These are phyloP conservation scores for Hanseniaspora singularis DNA, from an alignment of 805 yeast species.

Conservation along the genomic window DNA sequence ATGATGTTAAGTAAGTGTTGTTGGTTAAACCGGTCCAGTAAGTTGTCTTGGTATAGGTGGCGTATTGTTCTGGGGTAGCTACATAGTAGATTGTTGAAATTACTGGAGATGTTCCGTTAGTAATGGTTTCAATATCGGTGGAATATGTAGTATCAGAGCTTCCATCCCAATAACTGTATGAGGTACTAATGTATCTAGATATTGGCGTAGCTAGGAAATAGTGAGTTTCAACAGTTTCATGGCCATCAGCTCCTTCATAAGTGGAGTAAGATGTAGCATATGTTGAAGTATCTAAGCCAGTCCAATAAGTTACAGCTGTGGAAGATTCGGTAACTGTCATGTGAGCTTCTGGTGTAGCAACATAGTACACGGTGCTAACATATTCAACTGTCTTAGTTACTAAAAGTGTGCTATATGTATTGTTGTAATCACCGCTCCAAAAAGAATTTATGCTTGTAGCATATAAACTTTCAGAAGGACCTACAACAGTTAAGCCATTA, in stretches of 20 bases:
- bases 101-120: neutral
- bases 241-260: conserved; percentile 17
- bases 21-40: neutral
- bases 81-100: conserved; percentile 17
- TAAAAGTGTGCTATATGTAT: no score
- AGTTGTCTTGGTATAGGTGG: neutral
- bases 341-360: no score
- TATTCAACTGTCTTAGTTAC: no score
- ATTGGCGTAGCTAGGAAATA: conserved; percentile 19
- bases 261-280: conserved; percentile 16
- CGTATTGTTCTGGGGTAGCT: conserved; percentile 16
- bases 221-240: conserved; percentile 16
- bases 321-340: no score
- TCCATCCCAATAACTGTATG: conserved; percentile 15
- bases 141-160: neutral
- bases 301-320: conserved; percentile 11
- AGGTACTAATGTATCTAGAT: neutral
- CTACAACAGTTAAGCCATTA: no score
- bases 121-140: neutral
- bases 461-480: no score
- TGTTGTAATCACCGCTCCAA: no score
- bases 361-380: no score
- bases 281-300: conserved; percentile 10
- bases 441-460: no score
- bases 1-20: neutral